Conservation (phyloP, 495 filamentous ascomycete genomes). For the Penicillium ochrochloron region DNA sequence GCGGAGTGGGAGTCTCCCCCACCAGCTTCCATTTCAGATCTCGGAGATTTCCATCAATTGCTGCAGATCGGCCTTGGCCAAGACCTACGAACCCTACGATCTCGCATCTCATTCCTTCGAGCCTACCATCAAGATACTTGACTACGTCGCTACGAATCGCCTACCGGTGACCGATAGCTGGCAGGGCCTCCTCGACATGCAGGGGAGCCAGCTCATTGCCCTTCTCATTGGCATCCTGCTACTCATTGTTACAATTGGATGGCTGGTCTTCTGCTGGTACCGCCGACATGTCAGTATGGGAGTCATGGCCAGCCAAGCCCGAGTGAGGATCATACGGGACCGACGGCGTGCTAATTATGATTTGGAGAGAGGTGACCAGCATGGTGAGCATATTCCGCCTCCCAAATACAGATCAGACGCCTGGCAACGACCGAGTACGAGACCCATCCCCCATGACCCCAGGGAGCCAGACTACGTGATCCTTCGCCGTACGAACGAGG, state of each 20-base stretch:
- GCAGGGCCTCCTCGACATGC: slow-evolving; percentile 8
- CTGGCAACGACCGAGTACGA: slow-evolving; percentile 3
- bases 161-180: not conserved
- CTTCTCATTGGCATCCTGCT: slow-evolving; percentile 19
- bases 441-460: not conserved
- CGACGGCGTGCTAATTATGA: not conserved
- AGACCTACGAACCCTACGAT: not conserved
- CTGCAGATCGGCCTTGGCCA: not conserved
- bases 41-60: not conserved
- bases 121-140: not conserved
- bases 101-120: not conserved
- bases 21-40: not conserved
- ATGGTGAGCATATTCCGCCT: not conserved
- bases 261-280: slow-evolving; percentile 15
- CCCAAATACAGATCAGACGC: not conserved
- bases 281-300: slow-evolving; percentile 7
- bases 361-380: slow-evolving; percentile 2
- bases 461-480: not conserved
- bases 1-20: not conserved
- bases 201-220: slow-evolving; percentile 20
- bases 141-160: not conserved
- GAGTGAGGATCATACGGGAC: not conserved
- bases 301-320: not conserved
- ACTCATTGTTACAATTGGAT: slow-evolving; percentile 8
- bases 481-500: not conserved